These are phyloP conservation scores for Gentiana straminea DNA, from an alignment of 257 asterid genomes.

Conservation along the genomic window DNA sequence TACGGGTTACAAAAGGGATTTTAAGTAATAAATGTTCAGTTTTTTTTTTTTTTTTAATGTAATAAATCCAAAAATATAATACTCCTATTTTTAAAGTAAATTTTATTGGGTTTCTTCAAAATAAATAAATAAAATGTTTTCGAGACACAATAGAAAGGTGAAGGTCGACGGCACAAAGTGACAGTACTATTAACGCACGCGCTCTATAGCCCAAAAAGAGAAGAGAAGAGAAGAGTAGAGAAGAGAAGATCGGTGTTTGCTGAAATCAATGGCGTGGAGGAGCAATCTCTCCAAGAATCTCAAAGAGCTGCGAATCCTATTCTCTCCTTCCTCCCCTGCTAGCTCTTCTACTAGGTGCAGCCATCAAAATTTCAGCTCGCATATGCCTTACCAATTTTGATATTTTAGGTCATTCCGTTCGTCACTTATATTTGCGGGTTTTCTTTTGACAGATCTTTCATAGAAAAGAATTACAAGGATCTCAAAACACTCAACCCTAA, in stretches of 20 bases:
- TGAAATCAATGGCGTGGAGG: slow-evolving; percentile 68
- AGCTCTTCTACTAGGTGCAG: slow-evolving; percentile 64
- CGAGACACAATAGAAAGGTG: background rate
- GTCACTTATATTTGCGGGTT: slow-evolving; percentile 1
- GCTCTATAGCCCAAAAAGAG: background rate
- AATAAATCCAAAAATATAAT: too few species aligned
- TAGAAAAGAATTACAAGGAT: slow-evolving; percentile 79
- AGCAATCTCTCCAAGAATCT: slow-evolving; percentile 61
- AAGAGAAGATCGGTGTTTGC: background rate
- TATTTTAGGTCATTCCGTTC: background rate
- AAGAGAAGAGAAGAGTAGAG: too few species aligned
- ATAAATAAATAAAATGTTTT: too few species aligned
- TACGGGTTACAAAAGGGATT: too few species aligned
- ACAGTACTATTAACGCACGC: background rate
- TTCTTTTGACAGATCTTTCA: slow-evolving; percentile 34
- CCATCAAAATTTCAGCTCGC: background rate
- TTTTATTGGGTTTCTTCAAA: too few species aligned
- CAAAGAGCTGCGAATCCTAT: slow-evolving; percentile 76
- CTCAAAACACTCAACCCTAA: slow-evolving; percentile 81
- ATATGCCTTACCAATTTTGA: background rate
- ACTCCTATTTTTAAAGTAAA: too few species aligned
- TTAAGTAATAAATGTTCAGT: too few species aligned
- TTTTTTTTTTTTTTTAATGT: too few species aligned
- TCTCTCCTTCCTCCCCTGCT: slow-evolving; percentile 55
- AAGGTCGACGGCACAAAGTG: too few species aligned